Evolutionary conservation across 768 basidiomycete genomes (phyloP), one percentile per base, ranked within the genome.

Genomic region (Boletus insuetus): DNA sequence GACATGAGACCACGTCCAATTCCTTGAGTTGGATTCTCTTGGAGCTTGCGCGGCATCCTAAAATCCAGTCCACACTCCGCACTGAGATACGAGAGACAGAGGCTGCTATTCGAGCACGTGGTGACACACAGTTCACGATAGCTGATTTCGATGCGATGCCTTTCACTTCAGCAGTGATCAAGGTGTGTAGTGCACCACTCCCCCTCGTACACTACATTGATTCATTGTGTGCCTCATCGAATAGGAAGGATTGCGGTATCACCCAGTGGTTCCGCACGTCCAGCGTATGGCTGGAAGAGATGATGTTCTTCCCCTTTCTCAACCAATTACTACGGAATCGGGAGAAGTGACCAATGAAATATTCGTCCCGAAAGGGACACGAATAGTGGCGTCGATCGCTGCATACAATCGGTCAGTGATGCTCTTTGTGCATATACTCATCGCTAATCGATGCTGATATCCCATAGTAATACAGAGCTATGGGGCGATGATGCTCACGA

Each of bases 1-100:
- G 78, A 2, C 80, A 87, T 64, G 86, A 86, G 65, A 87, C 85
- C 4, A 83, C 80, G 47, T 78, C 86, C 4, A 82, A 77, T 37
- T 75, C 79, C 2, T 49, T 86, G 31, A 75, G 77, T 51, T 91
- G 86, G 85, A 76, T 81, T 8, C 69, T 91, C 9, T 73, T 85
- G 51, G 83, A 85, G 59, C 75, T 93, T 5, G 79, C 85, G 4
- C 77, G 74, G 39, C 71, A 83, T 56, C 83, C 80, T 0, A 73
- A 82, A 19, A 67, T 83, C 3, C 89, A 93, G 64, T 68, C 70
- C 3, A 78, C 75, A 53, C 79, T 92, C 20, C 82, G 90, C 16
- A 72, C 19, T 2, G 65, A 65, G 46, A 58, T 64, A 37, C 51
- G 62, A 34, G 32, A 22, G 13, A 57, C 13, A 1, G 58, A 54